Evolutionary conservation across 2,329 filamentous ascomycete genomes (phyloP), one percentile per base, ranked within the genome.

Genomic region (Alternaria sp.): DNA sequence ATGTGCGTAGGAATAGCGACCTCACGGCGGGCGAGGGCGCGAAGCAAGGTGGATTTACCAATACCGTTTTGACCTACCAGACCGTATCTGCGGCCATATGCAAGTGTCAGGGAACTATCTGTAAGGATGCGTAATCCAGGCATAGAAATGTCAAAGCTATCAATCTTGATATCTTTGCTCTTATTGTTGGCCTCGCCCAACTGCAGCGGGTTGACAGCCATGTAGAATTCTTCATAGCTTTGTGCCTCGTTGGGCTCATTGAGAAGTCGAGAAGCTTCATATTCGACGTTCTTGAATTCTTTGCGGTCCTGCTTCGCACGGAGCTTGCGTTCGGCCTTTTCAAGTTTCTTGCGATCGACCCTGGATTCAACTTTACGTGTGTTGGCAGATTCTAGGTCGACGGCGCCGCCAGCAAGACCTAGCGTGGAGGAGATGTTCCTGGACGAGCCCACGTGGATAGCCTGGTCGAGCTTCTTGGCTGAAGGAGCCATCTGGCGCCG

Each of bases 1-100:
- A 99, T 99, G 73, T 99, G 95, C 1, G 93, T 96, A 11, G 96
- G 96, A 81, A 99, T 96, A 5, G 94, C 88, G 63, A 99, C 88
- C 78, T 99, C 96, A 91, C 96, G 89, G 75, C 93, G 90, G 75
- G 94, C 96, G 69, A 99, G 85, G 15, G 96, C 96, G 71, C 96
- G 88, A 66, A 99, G 87, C 68, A 99, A 85, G n/a, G 96, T 99
- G 78, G 93, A 85, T 81, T 85, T 85, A 77, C 83, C 96, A 68
- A 99, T 95, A 93, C 96, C 96, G 88, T 99, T 99, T 86, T 98
- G 92, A 86, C 96, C 96, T 71, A 99, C 96, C 68, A 99, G 85
- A 89, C 96, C 96, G 81, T 99, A 99, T 69, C 96, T 90, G 77
- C 94, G 90, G 57, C 95, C 93, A 80, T 97, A 97, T 0, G 96